Evolutionary conservation across 805 yeast genomes (phyloP), one percentile per base, ranked within the genome.

Genomic region (Hanseniaspora mollemarum): DNA sequence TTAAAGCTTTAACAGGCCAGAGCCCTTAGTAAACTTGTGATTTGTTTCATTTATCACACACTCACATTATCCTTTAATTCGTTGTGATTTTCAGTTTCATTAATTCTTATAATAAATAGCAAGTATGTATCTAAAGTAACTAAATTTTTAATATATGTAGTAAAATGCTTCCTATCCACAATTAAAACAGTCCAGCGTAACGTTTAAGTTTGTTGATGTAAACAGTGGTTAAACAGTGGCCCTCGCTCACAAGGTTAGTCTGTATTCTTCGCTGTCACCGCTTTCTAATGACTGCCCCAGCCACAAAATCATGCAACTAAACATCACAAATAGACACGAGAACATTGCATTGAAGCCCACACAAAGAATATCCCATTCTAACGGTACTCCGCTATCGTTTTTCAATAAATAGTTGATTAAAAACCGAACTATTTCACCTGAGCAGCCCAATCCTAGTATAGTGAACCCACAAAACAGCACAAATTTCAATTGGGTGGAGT

Each of bases 351-450:
- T 48, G 35, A 48, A 48, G 6, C 48, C 49, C 22, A 43, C 53
- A 43, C 53, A 43, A 16, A 50, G 12, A 26, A 43, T 43, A 38
- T 38, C 49, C 53, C 53, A 50, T 50, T 32, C 49, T 21, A 37
- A 26, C 15, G 44, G 60, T 88, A 83, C 75, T 37, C 92, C 88
- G 66, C 90, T 90, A 53, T 86, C 80, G 21, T 87, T 75, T 16
- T 97, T 98, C 95, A 92, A 87, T 52, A 88, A 67, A 64, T 85
- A 92, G 63, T 90, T 85, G 58, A 92, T 71, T 43, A 88, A 83
- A 55, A 92, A 73, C 16, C 92, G 94, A 61, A 87, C 86, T 57
- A 92, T 77, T 2, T 92, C 80, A 1, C 97, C 97, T 18, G 95
- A 87, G 54, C 92, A 69, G 0, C 98, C 97, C 51, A 96, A 92